Evolutionary conservation across 177 flowering plant genomes (phyloP).

Genomic region (Vitis hybrid): DNA sequence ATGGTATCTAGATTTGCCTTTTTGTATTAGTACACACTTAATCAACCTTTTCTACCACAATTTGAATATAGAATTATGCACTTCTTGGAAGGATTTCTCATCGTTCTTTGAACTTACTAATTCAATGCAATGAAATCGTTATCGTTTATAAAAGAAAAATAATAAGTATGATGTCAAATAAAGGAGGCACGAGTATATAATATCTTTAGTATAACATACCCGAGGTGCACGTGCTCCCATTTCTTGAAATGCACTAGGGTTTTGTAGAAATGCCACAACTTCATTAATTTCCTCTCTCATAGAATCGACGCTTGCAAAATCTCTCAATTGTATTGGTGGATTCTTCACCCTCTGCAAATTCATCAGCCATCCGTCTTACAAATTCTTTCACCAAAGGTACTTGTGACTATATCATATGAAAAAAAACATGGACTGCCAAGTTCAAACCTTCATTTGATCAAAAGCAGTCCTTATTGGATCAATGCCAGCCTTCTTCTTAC

Average conservation of each 20-base stretch:
- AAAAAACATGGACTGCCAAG: background rate
- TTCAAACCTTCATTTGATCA: slow-evolving; percentile 86
- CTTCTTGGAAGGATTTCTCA: background rate
- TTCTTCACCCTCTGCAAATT: slow-evolving; percentile 82
- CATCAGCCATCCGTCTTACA: slow-evolving; percentile 4
- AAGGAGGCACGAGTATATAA: background rate
- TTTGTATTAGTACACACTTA: too few relatives aligned
- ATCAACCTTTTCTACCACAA: too few relatives aligned
- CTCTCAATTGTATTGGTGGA: slow-evolving; percentile 86
- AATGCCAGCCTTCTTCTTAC: slow-evolving; percentile 61
- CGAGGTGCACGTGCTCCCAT: slow-evolving; percentile 98
- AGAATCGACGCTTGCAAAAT: slow-evolving; percentile 85
- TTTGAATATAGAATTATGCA: too few relatives aligned
- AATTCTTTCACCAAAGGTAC: background rate
- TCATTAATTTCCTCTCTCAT: slow-evolving; percentile 96
- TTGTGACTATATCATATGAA: background rate
- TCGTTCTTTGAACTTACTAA: too few relatives aligned
- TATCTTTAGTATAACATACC: slow-evolving; percentile 46
- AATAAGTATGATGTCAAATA: background rate
- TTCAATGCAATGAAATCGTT: too few relatives aligned
- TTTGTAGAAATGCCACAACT: slow-evolving; percentile 90
- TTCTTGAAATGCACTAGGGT: slow-evolving; percentile 84
- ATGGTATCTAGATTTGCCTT: too few relatives aligned
- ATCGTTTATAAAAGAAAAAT: background rate
- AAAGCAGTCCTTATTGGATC: slow-evolving; percentile 90